A percentile compares a stretch with the other conserved stretches of the same genome.
phyloP scores from a whole-genome alignment of 305 asterid genomes.

The Nicotiana rustica region DNA sequence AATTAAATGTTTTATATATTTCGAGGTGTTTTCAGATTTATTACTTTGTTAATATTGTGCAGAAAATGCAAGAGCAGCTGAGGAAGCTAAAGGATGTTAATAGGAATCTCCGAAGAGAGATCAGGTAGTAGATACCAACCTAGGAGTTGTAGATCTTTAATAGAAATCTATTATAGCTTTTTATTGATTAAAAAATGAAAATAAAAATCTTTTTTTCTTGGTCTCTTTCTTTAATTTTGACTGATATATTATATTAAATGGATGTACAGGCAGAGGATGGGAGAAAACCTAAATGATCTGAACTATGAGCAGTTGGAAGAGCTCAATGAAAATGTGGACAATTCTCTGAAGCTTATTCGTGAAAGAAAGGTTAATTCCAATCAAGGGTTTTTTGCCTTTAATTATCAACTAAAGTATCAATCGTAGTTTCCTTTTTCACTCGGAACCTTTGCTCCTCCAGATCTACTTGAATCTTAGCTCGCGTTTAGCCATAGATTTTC shows the following conservation, averaged over 20 bases:
- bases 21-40: not conserved
- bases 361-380: slow-evolving; percentile 69
- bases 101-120: slow-evolving; percentile 73
- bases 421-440: not conserved
- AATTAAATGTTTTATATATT: not conserved
- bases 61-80: slow-evolving; percentile 93
- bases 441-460: too few relatives aligned
- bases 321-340: slow-evolving; percentile 72
- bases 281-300: slow-evolving; percentile 81
- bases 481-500: too few relatives aligned
- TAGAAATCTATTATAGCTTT: too few relatives aligned
- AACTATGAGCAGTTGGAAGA: slow-evolving; percentile 62
- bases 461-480: not conserved
- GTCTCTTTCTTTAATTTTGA: not conserved
- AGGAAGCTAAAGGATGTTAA: slow-evolving; percentile 82
- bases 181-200: not conserved
- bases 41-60: slow-evolving; percentile 29
- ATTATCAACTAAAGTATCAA: not conserved
- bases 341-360: slow-evolving; percentile 65
- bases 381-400: not conserved
- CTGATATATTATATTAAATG: slow-evolving; percentile 1
- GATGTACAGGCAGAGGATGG: slow-evolving; percentile 74
- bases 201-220: not conserved
- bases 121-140: slow-evolving; percentile 62
- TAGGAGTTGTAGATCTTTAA: not conserved